A percentile compares a stretch with the other conserved stretches of the same genome.
phyloP scores from a whole-genome alignment of 2,329 filamentous ascomycete genomes.

The Fusarium bactridioides region DNA sequence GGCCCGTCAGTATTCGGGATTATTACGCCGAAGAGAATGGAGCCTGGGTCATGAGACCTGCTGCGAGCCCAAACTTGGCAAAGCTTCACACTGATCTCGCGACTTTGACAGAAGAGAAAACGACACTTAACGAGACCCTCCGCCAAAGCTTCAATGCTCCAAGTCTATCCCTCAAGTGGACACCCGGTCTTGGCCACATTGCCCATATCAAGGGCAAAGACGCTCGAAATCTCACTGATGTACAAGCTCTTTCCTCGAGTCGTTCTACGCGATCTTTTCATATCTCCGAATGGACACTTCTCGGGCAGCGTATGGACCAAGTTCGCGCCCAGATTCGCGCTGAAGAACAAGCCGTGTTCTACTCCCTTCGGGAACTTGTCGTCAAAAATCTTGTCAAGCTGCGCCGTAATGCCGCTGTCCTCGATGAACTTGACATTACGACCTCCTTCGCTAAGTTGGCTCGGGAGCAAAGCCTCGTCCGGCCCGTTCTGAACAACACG shows the following conservation, averaged over 20 bases:
- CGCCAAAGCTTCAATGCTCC: constrained; percentile 67
- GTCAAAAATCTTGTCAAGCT: constrained; percentile 85
- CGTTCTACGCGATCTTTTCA: constrained; percentile 88
- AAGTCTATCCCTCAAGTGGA: constrained; percentile 83
- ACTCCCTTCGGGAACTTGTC: constrained; percentile 75
- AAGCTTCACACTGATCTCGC: constrained; percentile 74
- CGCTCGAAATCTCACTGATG: constrained; percentile 49
- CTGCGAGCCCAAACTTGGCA: constrained; percentile 71
- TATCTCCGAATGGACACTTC: constrained; percentile 80
- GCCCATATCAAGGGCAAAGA: constrained; percentile 90
- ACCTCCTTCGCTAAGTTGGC: constrained; percentile 86
- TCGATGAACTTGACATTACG: constrained; percentile 92
- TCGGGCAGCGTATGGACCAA: constrained; percentile 83
- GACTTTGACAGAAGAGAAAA: constrained; percentile 66
- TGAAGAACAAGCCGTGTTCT: constrained; percentile 86
- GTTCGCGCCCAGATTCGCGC: constrained; percentile 77
- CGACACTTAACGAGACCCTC: constrained; percentile 66
- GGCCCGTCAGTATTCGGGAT: constrained; percentile 58
- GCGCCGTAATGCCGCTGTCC: constrained; percentile 85
- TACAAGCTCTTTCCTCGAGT: constrained; percentile 71
- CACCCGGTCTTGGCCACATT: constrained; percentile 85
- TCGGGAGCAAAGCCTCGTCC: constrained; percentile 73
- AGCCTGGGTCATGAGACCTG: constrained; percentile 71
- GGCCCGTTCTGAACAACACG: constrained; percentile 74
- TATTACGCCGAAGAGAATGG: constrained; percentile 68